A percentile compares a stretch with the other conserved stretches of the same genome.
Conservation (phyloP, 2,329 filamentous ascomycete genomes). For the Penicillium griseofulvum region DNA sequence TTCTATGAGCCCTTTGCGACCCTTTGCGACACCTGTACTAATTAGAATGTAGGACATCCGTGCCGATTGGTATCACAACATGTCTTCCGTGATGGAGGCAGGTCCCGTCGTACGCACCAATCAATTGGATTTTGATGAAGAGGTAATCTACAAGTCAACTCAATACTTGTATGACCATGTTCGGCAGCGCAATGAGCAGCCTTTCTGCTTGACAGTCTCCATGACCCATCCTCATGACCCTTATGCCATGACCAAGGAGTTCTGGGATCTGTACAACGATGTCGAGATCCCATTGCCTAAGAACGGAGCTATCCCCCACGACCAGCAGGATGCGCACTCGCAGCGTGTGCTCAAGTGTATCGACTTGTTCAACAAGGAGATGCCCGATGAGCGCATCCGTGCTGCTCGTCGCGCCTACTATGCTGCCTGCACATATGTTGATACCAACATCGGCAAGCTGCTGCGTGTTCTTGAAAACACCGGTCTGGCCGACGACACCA, state of each 20-base stretch:
- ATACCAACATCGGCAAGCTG: slow-evolving; percentile 84
- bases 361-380: slow-evolving; percentile 79
- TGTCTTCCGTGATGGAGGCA: slow-evolving; percentile 86
- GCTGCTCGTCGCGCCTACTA: slow-evolving; percentile 86
- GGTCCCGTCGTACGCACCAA: slow-evolving; percentile 87
- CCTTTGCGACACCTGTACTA: not conserved
- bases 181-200: slow-evolving; percentile 71
- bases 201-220: slow-evolving; percentile 87
- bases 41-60: slow-evolving; percentile 47
- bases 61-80: slow-evolving; percentile 95
- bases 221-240: slow-evolving; percentile 94
- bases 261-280: slow-evolving; percentile 87
- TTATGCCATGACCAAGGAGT: slow-evolving; percentile 90
- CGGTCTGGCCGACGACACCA: slow-evolving; percentile 77
- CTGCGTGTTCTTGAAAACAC: slow-evolving; percentile 75
- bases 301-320: slow-evolving; percentile 67
- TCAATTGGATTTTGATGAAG: slow-evolving; percentile 93
- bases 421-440: slow-evolving; percentile 88
- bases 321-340: slow-evolving; percentile 82
- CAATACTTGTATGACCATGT: slow-evolving; percentile 91
- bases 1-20: not conserved
- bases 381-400: slow-evolving; percentile 82
- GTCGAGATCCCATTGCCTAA: slow-evolving; percentile 83
- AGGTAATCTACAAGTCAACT: slow-evolving; percentile 87
- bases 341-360: slow-evolving; percentile 82